A percentile compares a stretch with the other conserved stretches of the same genome.
phyloP scores from a whole-genome alignment of 192 early-diverging fungal species.

The Gigaspora rosea region DNA sequence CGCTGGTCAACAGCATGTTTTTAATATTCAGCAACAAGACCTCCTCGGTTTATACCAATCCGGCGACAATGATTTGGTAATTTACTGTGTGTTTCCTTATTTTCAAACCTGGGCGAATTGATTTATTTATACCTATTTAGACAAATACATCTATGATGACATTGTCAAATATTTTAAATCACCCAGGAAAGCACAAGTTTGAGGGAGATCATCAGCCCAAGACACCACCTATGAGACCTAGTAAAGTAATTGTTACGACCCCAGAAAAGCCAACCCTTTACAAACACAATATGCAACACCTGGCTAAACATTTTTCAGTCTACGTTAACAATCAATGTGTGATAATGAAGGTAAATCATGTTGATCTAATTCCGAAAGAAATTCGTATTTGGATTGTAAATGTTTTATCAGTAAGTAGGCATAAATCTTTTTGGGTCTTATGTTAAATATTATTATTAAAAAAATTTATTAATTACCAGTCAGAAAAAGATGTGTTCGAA shows the following conservation, averaged over 20 bases:
- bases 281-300: constrained; percentile 12
- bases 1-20: neutral
- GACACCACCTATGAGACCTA: constrained; percentile 4
- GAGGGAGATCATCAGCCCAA: neutral
- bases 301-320: constrained; percentile 20
- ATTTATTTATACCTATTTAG: neutral
- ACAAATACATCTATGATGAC: neutral
- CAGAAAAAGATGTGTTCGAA: constrained; percentile 24
- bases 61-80: neutral
- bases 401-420: constrained; percentile 17
- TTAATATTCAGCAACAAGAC: constrained; percentile 9
- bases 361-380: constrained; percentile 6
- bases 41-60: neutral
- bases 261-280: constrained; percentile 19
- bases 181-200: neutral
- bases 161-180: too few relatives aligned
- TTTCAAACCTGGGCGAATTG: neutral
- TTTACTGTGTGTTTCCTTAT: neutral
- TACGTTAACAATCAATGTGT: constrained; percentile 22
- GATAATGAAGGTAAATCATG: constrained; percentile 6
- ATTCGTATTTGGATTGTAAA: constrained; percentile 16
- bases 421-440: constrained; percentile 5
- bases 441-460: neutral
- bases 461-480: constrained; percentile 17
- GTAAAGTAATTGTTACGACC: neutral